Conservation (phyloP, 2,329 filamentous ascomycete genomes). For the Arthrobotrys megalospora region DNA sequence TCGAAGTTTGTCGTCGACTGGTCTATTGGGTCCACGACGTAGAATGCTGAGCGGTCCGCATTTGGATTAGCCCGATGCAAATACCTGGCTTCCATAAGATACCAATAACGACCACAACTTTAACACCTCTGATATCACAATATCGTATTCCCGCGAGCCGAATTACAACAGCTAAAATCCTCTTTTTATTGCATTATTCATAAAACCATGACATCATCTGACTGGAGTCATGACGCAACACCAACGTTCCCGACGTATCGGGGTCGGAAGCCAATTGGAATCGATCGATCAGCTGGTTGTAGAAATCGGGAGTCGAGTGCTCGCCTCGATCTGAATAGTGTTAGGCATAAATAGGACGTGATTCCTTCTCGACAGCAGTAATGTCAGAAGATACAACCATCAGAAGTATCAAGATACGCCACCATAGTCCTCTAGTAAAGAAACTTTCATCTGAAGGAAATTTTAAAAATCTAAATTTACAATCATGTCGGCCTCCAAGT, state of each 20-base stretch:
- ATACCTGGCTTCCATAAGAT: constrained; percentile 60
- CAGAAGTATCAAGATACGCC: neutral
- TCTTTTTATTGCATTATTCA: neutral
- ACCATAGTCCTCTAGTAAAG: neutral
- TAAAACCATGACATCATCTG: constrained; percentile 16
- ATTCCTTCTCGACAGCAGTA: constrained; percentile 3
- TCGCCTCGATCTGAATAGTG: constrained; percentile 3
- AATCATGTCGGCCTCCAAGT: constrained; percentile 43
- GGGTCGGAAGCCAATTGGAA: neutral
- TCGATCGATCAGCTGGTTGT: neutral
- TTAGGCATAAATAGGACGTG: neutral
- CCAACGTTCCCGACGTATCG: neutral
- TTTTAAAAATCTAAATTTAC: constrained; percentile 8
- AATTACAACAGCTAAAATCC: neutral
- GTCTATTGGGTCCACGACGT: no score
- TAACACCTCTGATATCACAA: constrained; percentile 8
- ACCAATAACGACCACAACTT: constrained; percentile 63
- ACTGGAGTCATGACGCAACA: constrained; percentile 13
- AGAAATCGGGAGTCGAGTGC: neutral
- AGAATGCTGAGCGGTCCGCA: no score
- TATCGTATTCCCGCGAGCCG: constrained; percentile 8
- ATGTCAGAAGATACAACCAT: neutral
- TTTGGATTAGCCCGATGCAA: no score
- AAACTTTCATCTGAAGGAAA: constrained; percentile 1
- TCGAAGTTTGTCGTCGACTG: no score